A percentile compares a stretch with the other conserved stretches of the same genome.
Evolutionary conservation across 331 rosid genomes (phyloP).

Genomic region (Saraca asoca): DNA sequence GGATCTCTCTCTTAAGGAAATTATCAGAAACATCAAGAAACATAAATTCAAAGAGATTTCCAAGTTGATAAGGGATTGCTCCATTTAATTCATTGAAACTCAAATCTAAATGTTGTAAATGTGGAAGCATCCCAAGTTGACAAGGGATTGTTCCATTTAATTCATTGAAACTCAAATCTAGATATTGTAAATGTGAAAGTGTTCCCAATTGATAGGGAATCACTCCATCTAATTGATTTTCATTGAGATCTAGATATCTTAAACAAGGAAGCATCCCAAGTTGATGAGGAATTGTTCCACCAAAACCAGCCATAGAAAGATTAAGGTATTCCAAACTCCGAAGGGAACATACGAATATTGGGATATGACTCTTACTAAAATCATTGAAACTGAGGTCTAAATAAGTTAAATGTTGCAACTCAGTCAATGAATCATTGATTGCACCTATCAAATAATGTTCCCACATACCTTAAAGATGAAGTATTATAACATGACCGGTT

Average conservation of each 20-base stretch:
- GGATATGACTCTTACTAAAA: background rate
- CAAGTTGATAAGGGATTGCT: slow-evolving; percentile 12
- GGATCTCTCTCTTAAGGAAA: too few species aligned
- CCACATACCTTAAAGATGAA: too few species aligned
- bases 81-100: slow-evolving; percentile 12
- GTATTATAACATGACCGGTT: too few species aligned
- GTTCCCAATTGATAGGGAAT: background rate
- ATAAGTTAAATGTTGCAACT: too few species aligned
- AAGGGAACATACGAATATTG: background rate
- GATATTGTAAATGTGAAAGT: background rate
- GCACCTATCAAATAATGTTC: too few species aligned
- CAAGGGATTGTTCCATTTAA: background rate
- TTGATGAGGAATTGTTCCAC: too few species aligned
- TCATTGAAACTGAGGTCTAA: too few species aligned
- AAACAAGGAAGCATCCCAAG: too few species aligned
- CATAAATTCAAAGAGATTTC: background rate
- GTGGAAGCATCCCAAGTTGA: slow-evolving; percentile 28
- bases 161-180: too few species aligned
- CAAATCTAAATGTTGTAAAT: slow-evolving; percentile 34
- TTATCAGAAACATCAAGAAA: background rate
- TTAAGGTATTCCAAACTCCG: background rate
- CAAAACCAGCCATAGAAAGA: background rate
- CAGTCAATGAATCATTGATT: too few species aligned
- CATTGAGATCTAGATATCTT: too few species aligned
- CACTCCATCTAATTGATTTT: too few species aligned